Conservation (phyloP, 2,329 filamentous ascomycete genomes). For the Alternaria viburni region DNA sequence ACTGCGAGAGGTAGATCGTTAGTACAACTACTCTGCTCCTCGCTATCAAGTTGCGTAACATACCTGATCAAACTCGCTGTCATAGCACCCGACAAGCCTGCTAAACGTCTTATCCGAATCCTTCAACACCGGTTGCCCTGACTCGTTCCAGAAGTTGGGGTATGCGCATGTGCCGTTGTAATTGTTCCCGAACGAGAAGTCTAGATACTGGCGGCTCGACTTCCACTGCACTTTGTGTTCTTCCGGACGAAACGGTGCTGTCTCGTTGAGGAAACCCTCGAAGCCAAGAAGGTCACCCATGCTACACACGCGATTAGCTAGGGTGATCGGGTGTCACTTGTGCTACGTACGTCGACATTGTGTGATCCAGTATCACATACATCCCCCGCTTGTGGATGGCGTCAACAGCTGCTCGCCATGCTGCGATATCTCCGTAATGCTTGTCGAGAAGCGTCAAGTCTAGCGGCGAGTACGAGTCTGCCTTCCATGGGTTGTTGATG, state of each 20-base stretch:
- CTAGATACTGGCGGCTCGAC: background rate
- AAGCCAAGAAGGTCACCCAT: background rate
- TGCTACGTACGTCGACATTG: slow-evolving; percentile 60
- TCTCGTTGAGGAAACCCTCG: background rate
- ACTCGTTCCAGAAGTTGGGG: background rate
- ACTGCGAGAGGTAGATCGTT: background rate
- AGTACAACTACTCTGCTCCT: background rate
- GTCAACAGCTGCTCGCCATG: slow-evolving; percentile 64
- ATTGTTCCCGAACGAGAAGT: background rate
- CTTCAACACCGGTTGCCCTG: background rate
- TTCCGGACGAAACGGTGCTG: background rate
- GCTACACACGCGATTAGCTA: background rate
- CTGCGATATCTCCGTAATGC: slow-evolving; percentile 65
- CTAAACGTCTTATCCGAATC: background rate
- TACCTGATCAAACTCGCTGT: background rate
- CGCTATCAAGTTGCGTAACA: background rate
- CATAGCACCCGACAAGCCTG: background rate
- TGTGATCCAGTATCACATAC: slow-evolving; percentile 72
- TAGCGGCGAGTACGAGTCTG: slow-evolving; percentile 65
- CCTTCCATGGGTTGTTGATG: slow-evolving; percentile 69
- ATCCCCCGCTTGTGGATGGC: slow-evolving; percentile 68
- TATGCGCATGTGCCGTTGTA: background rate
- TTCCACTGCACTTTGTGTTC: background rate
- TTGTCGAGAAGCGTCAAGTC: slow-evolving; percentile 69
- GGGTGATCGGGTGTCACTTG: background rate